Base-by-base conservation (phyloP, 164 flowering plant genomes). In the Houttuynia cordata region DNA sequence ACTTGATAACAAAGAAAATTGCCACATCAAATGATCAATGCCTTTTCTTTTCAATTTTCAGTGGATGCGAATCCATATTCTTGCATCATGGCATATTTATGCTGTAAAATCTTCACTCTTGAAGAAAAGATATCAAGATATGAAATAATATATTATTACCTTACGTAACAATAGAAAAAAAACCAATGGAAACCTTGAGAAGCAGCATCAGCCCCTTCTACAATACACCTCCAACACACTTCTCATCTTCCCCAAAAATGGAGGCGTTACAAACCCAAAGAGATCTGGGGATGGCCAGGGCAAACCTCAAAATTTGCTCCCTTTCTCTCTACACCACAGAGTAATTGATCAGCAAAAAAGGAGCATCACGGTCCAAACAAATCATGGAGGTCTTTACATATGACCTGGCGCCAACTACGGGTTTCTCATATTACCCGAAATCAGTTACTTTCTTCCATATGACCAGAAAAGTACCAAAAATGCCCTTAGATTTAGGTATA, bases 71-170 rank as follows among this genome's bases (percentile, higher is more conserved):
- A n/a, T 30, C 37, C 37, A 30, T 30, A 30, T 30, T 2, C 56
- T 37, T 19, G 21, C 13, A 23, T 10, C 45, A 30, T 40, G 60
- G 57, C 53, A 50, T 30, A 20, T 30, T 73, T 74, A 72, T 70
- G 78, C 40, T 64, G 63, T 63, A 64, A 69, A 71, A 59, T 72
- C 72, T 77, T 70, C 73, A 74, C 67, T 68, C 64, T 62, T 63
- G 68, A 70, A 70, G 69, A 68, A 65, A 73, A 67, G 58, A 62
- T 64, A 75, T 67, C 53, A 53, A 63, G 37, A 30, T 30, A 30
- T 30, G 37, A 30, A 30, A 2, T 30, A 30, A 30, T 30, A 30
- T 30, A 30, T 2, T 30, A 30, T 30, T 30, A 30, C 4, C 37
- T 30, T 30, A 30, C 6, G 37, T 30, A 30, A 30, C 37, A 30